These are phyloP conservation scores for Solanum clarkiae DNA, from an alignment of 257 asterid species.

Conservation along the genomic window DNA sequence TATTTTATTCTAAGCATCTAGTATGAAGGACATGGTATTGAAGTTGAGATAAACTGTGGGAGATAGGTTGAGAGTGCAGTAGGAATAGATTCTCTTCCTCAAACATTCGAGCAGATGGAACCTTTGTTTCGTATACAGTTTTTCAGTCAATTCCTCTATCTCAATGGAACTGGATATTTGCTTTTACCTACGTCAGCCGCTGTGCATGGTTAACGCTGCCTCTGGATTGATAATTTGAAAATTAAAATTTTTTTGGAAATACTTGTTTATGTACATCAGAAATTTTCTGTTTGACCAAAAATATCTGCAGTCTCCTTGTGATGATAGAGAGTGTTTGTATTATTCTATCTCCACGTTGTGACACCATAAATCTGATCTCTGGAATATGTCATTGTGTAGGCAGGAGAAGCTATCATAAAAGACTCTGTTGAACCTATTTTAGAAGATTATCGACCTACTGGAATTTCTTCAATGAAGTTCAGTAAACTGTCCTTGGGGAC, in stretches of 20 bases:
- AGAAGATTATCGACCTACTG: slow-evolving; percentile 93
- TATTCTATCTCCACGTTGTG: neutral
- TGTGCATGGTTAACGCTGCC: neutral
- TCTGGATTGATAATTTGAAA: neutral
- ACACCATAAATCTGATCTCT: neutral
- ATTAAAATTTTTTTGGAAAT: neutral
- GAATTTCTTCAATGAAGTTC: slow-evolving; percentile 79
- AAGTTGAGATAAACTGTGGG: neutral
- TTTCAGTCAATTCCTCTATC: neutral
- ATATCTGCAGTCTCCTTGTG: neutral
- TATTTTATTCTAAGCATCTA: neutral
- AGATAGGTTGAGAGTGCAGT: neutral
- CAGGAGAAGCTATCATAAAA: slow-evolving; percentile 88
- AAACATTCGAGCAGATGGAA: neutral
- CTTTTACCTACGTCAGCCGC: neutral
- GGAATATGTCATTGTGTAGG: slow-evolving; percentile 37
- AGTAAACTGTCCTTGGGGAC: slow-evolving; percentile 91
- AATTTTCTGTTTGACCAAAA: neutral
- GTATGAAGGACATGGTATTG: neutral
- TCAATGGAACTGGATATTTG: neutral
- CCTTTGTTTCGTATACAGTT: neutral
- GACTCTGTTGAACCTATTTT: slow-evolving; percentile 92
- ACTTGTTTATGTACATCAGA: neutral
- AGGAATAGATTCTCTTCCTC: neutral
- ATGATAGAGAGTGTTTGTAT: neutral